These are phyloP conservation scores for Suillus subalutaceus DNA, from an alignment of 768 basidiomycete genomes.

Conservation along the genomic window DNA sequence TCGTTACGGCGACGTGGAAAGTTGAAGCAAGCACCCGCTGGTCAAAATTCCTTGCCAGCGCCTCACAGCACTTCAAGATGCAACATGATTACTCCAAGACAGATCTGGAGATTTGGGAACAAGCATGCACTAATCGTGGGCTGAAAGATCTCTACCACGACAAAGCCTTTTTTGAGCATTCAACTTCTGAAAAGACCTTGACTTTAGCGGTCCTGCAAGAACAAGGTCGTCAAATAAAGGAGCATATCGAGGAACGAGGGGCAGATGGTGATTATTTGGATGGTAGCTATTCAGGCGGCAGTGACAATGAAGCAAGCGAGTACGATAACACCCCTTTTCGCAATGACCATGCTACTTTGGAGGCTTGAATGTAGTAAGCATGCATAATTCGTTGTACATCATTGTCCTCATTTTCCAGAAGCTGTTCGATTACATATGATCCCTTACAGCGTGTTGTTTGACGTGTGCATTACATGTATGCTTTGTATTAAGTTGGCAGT, in stretches of 20 bases:
- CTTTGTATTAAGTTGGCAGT: too few species aligned
- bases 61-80: not conserved
- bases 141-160: not conserved
- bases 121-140: not conserved
- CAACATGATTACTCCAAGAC: not conserved
- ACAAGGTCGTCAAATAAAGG: not conserved
- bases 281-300: not conserved
- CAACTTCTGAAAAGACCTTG: not conserved
- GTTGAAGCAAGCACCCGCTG: slow-evolving; percentile 2
- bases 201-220: not conserved
- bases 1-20: slow-evolving; percentile 2
- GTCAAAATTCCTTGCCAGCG: not conserved
- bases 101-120: not conserved
- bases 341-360: too few species aligned
- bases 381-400: too few species aligned
- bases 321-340: not conserved
- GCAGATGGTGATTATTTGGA: not conserved
- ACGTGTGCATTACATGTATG: not conserved
- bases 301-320: not conserved
- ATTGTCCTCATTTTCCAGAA: too few species aligned
- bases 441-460: not conserved
- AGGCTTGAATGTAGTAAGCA: too few species aligned
- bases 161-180: not conserved
- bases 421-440: not conserved
- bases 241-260: not conserved